These are phyloP conservation scores for Sporothrix globosa DNA, from an alignment of 2,329 filamentous ascomycete genomes.

Conservation along the genomic window DNA sequence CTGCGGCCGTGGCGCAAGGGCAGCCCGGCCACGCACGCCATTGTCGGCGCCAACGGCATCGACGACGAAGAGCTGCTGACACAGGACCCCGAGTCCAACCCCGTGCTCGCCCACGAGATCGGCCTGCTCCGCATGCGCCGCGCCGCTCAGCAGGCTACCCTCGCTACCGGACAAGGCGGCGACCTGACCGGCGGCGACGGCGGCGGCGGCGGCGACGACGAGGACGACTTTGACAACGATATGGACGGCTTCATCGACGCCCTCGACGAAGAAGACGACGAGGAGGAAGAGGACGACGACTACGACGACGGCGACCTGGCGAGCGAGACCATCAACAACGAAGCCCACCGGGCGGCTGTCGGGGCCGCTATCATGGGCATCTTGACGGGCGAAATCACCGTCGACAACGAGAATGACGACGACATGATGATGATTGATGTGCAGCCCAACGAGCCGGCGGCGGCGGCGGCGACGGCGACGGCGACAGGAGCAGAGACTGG, in stretches of 20 bases:
- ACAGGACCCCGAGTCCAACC: conserved; percentile 44
- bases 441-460: conserved; percentile 51
- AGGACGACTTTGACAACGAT: conserved; percentile 48
- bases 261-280: conserved; percentile 38
- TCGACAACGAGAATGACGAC: conserved; percentile 45
- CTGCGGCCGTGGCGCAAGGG: conserved; percentile 85
- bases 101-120: conserved; percentile 46
- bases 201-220: conserved; percentile 67
- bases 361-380: not conserved
- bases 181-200: conserved; percentile 63
- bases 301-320: conserved; percentile 39
- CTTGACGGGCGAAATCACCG: not conserved
- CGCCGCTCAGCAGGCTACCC: conserved; percentile 39
- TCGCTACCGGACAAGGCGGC: conserved; percentile 40
- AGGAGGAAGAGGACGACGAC: conserved; percentile 38
- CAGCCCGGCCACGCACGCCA: conserved; percentile 77
- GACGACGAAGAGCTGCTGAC: conserved; percentile 77
- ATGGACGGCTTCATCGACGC: conserved; percentile 39
- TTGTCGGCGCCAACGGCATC: conserved; percentile 75
- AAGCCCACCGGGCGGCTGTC: conserved; percentile 39
- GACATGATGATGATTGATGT: conserved; percentile 64
- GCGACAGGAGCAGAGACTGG: not conserved
- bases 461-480: conserved; percentile 45
- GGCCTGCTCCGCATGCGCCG: conserved; percentile 42
- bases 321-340: conserved; percentile 39